Evolutionary conservation across 73 alveolate genomes (phyloP).

Genomic region (Paramecium primaurelia): DNA sequence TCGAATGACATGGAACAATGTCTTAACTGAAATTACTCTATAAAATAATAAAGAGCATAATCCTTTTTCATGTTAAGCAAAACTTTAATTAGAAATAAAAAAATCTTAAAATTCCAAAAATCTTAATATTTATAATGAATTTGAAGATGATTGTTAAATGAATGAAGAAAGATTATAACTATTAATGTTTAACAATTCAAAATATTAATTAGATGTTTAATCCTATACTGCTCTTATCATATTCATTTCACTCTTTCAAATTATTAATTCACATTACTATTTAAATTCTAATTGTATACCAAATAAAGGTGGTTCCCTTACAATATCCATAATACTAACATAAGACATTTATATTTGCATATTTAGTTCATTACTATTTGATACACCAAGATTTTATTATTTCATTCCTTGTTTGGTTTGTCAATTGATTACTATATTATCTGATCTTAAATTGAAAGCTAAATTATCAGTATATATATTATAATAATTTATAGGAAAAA

Average conservation of each 20-base stretch:
- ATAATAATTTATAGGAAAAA: background rate
- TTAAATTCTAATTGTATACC: background rate
- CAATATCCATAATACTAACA: background rate
- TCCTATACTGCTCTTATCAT: background rate
- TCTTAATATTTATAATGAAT: background rate
- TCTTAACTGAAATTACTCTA: background rate
- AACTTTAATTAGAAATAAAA: background rate
- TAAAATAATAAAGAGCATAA: background rate
- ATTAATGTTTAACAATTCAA: background rate
- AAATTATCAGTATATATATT: background rate
- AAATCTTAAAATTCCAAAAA: background rate
- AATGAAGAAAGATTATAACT: background rate
- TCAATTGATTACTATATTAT: background rate
- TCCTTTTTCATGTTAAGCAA: background rate
- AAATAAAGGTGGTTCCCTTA: background rate
- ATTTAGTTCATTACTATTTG: background rate
- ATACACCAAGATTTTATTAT: background rate
- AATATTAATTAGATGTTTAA: background rate
- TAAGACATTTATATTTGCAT: background rate
- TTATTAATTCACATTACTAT: background rate
- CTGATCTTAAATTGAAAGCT: background rate
- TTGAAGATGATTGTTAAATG: background rate
- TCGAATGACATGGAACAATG: background rate
- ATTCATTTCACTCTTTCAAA: background rate
- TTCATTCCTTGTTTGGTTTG: background rate